Evolutionary conservation across 1,139 yeast species (phyloP), one percentile per base, ranked within the genome.

Genomic region (Dujonia santamariae): DNA sequence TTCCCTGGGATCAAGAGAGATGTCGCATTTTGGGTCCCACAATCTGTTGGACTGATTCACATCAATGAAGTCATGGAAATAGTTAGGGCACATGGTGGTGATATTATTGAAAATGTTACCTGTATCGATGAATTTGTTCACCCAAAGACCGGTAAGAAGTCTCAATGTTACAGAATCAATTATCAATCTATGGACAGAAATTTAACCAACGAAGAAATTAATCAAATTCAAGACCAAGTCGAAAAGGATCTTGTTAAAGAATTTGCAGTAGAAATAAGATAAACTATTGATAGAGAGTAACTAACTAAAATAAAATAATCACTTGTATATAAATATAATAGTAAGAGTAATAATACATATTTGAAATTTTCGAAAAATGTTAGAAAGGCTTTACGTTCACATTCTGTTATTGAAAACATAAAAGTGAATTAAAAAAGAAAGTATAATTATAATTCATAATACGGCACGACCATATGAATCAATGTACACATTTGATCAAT

Each of bases 131-230:
- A 84, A 50, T 92, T 90, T 53, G 69, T 66, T 9, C 95, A 90
- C 54, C 96, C 96, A 26, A 86, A 86, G 51, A 83, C 94, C 0
- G 78, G 80, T 3, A 77, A 70, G 45, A 75, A 64, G 43, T 84
- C 95, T 7, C 85, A 85, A 51, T 88, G 97, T 61, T 92, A 86
- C 69, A 72, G 98, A 49, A 75, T 92, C 38, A 83, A 84, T 53
- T 92, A 88, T 61, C 97, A 92, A 61, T 85, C 96, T 2, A 90
- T 94, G 97, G 97, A 92, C 50, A 74, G 96, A 51, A 84, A 83
- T 41, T 68, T 92, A 45, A 87, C 95, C 22, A 85, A 85, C 53
- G 78, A 73, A 1, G 97, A 88, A 54, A 73, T 90, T 40, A 88
- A 88, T 52, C 65, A 53, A 1, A 63, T 86, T 34, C 96, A 90